phyloP scores from a whole-genome alignment of 2,329 filamentous ascomycete species.

The Xylariaceae sp. region DNA sequence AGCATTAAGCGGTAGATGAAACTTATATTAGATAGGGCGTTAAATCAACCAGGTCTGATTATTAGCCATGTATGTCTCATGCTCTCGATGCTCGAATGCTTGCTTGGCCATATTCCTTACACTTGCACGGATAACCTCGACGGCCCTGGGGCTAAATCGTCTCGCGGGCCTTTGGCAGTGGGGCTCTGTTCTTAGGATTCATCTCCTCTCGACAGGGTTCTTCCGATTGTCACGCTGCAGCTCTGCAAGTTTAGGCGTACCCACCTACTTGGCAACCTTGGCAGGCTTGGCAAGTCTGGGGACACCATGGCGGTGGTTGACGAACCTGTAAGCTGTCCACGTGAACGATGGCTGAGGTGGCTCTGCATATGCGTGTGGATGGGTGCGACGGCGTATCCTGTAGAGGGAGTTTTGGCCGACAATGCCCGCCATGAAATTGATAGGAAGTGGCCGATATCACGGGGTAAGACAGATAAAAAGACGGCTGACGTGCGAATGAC shows the following conservation, averaged over 20 bases:
- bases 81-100: not conserved
- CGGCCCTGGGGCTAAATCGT: not conserved
- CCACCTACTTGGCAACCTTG: conserved; percentile 10
- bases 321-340: conserved; percentile 24
- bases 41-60: not conserved
- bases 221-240: conserved; percentile 26
- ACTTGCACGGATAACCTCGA: conserved; percentile 1
- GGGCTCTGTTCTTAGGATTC: conserved; percentile 18
- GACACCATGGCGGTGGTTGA: conserved; percentile 19
- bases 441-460: conserved; percentile 19
- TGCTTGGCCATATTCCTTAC: not conserved
- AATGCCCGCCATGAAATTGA: conserved; percentile 17
- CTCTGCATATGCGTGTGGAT: conserved; percentile 28
- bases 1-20: not conserved
- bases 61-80: not conserved
- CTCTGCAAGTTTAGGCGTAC: conserved; percentile 26
- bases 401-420: conserved; percentile 21
- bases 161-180: not conserved
- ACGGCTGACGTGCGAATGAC: not conserved
- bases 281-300: conserved; percentile 26
- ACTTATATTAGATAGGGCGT: not conserved
- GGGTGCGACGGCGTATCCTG: conserved; percentile 18
- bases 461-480: not conserved
- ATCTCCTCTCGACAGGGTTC: conserved; percentile 9
- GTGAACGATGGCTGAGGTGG: conserved; percentile 30